Evolutionary conservation across 352 stramenopile species (phyloP), one percentile per base, ranked within the genome.

Genomic region (Phytopythium litorale): DNA sequence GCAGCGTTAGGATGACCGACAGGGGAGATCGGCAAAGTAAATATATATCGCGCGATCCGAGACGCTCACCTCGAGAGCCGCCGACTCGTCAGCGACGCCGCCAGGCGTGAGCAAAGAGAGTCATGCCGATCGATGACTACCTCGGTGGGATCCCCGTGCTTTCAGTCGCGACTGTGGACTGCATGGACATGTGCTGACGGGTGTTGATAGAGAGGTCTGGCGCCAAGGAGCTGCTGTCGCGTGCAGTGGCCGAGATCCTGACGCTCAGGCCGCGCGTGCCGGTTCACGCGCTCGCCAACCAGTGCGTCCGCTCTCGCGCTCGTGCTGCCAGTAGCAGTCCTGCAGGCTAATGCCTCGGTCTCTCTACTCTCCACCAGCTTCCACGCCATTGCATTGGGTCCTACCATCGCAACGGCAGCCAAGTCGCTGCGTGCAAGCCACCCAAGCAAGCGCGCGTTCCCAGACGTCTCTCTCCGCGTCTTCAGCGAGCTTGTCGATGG

Each of bases 81-180:
- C 52, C 37, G 52, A 58, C 33, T 19, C n/a, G 52, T 58, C 33
- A 58, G 48, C 18, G 19, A 28, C 28, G 33, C 30, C 50, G 32
- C 7, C 50, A n/a, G 15, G 12, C 19, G 21, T 0, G 8, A 37
- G 11, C 4, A 33, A n/a, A 18, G 38, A 2, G 33, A 23, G n/a
- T n/a, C 52, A 58, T 48, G 52, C 52, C 52, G n/a, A 35, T 4
- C 3, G 35, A 58, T 35, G 52, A 58, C 52, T 58, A 58, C 52
- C 33, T 58, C 13, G 52, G 52, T 58, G 35, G n/a, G 52, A 21
- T 5, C 11, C 12, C 8, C 8, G n/a, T 11, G n/a, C 9, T 30
- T n/a, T 8, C 12, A 28, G 12, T 3, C 1, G 5, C 21, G 16
- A 58, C 23, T 3, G 6, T n/a, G 28, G 9, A 35, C 15, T 4